phyloP scores from a whole-genome alignment of 345 rosid genomes.

The Melaleuca quinquenervia region DNA sequence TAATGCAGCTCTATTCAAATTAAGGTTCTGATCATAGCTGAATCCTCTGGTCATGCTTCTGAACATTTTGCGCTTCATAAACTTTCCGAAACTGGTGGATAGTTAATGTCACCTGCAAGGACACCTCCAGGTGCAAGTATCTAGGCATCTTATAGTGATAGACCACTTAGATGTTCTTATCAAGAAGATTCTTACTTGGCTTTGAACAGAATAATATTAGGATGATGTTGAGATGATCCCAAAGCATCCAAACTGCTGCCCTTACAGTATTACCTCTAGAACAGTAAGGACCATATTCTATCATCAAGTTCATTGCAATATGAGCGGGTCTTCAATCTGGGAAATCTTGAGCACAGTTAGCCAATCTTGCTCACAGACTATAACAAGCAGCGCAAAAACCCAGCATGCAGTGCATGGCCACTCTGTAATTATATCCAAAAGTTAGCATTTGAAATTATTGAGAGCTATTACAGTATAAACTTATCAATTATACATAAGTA shows the following conservation, averaged over 20 bases:
- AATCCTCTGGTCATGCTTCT: neutral
- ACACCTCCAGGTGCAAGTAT: neutral
- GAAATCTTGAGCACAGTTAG: neutral
- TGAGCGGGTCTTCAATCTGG: neutral
- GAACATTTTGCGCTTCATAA: neutral
- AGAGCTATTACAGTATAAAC: neutral
- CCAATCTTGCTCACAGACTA: neutral
- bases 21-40: neutral
- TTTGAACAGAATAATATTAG: neutral
- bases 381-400: conserved; percentile 26
- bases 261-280: neutral
- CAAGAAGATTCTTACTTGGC: neutral
- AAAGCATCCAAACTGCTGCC: neutral
- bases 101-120: neutral
- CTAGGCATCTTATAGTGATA: neutral
- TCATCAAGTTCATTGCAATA: neutral
- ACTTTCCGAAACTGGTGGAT: neutral
- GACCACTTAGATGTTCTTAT: neutral
- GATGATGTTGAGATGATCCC: neutral
- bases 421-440: conserved; percentile 26
- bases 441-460: neutral
- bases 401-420: conserved; percentile 45
- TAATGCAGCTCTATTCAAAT: neutral
- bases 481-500: neutral
- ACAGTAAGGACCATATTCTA: neutral